Evolutionary conservation across 257 asterid species (phyloP).

Genomic region (Lycium barbarum): DNA sequence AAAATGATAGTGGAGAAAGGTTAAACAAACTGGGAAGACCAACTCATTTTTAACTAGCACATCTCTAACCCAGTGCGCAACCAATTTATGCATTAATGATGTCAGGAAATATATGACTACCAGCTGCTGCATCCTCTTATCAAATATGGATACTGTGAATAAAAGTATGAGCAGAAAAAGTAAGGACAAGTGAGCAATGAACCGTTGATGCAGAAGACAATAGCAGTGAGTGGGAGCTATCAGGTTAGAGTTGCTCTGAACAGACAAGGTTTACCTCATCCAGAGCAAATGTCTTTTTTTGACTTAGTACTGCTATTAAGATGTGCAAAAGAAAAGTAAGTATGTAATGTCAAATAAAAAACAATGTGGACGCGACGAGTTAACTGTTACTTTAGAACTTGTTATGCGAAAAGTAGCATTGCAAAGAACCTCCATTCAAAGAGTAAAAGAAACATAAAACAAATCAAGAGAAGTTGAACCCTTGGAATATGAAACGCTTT

Average conservation of each 20-base stretch:
- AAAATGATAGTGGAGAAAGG: constrained; percentile 13
- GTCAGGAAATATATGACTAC: not conserved
- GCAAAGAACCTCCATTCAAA: not conserved
- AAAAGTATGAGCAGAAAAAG: constrained; percentile 2
- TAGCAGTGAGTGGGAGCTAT: not conserved
- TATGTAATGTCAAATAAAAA: not conserved
- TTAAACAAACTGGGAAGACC: constrained; percentile 14
- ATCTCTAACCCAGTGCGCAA: constrained; percentile 14
- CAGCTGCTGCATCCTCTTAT: not conserved
- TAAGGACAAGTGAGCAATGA: not conserved
- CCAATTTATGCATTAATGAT: not conserved
- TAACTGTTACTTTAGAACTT: not conserved
- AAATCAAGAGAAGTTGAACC: not conserved
- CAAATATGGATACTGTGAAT: not conserved
- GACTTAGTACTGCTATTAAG: constrained; percentile 17
- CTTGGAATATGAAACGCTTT: not conserved
- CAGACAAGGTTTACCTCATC: constrained; percentile 22
- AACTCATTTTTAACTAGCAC: constrained; percentile 20
- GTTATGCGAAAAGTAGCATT: not conserved
- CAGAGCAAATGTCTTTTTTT: not conserved
- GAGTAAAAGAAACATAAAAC: not conserved
- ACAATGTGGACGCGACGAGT: not conserved
- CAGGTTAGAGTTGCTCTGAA: constrained; percentile 2
- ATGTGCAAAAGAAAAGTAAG: not conserved
- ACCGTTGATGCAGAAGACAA: not conserved